These are phyloP conservation scores for Gloeophyllum trabeum DNA, from an alignment of 768 basidiomycete species.

Conservation along the genomic window DNA sequence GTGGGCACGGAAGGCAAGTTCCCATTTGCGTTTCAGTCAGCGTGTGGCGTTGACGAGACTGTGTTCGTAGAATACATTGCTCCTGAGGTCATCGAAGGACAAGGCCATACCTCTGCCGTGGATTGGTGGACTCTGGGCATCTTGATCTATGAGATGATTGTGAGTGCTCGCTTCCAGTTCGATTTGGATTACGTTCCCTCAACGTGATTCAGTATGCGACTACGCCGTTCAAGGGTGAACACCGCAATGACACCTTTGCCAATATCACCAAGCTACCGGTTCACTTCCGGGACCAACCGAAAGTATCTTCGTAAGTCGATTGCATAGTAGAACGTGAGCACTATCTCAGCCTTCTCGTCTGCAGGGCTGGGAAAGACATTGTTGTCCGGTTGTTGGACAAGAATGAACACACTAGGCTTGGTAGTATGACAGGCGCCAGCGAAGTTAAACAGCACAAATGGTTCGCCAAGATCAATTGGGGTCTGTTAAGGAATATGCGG, in stretches of 20 bases:
- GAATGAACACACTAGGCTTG: slow-evolving; percentile 78
- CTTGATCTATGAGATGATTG: slow-evolving; percentile 98
- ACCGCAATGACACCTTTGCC: slow-evolving; percentile 91
- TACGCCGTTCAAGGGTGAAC: slow-evolving; percentile 95
- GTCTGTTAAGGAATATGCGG: slow-evolving; percentile 79
- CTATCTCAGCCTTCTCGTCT: slow-evolving; percentile 5
- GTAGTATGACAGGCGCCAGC: slow-evolving; percentile 89
- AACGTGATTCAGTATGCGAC: slow-evolving; percentile 69
- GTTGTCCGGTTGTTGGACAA: slow-evolving; percentile 85
- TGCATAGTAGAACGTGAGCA: slow-evolving; percentile 6
- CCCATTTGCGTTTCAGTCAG: slow-evolving; percentile 7
- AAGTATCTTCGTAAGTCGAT: slow-evolving; percentile 62
- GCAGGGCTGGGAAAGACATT: slow-evolving; percentile 81
- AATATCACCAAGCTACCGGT: slow-evolving; percentile 88
- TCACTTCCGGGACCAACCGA: slow-evolving; percentile 77
- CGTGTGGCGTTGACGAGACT: slow-evolving; percentile 6
- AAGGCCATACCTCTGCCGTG: slow-evolving; percentile 95
- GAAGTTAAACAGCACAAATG: slow-evolving; percentile 99
- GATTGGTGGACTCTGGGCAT: slow-evolving; percentile 99
- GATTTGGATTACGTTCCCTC: neutral
- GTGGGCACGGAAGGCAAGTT: slow-evolving; percentile 92
- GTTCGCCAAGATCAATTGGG: slow-evolving; percentile 97
- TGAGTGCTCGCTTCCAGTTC: slow-evolving; percentile 32
- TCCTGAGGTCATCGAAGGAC: slow-evolving; percentile 94
- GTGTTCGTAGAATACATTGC: slow-evolving; percentile 86